These are phyloP conservation scores for Tetradesmus obliquus DNA, from an alignment of 139 green algal genomes.

Conservation along the genomic window DNA sequence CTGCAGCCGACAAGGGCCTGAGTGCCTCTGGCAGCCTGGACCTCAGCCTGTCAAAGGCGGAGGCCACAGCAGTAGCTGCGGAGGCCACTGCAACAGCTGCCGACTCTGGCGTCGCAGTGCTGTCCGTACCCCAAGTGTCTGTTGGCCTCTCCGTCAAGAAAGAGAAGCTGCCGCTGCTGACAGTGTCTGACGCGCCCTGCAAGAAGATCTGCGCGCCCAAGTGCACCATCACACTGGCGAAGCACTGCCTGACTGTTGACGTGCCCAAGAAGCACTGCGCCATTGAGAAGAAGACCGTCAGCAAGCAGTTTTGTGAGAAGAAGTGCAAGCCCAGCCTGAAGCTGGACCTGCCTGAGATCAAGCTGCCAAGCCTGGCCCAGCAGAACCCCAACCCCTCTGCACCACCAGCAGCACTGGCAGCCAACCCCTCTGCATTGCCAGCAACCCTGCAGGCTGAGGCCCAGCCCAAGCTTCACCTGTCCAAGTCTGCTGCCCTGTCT, in stretches of 20 bases:
- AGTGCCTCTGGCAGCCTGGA: not conserved
- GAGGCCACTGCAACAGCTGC: not conserved
- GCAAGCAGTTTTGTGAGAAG: not conserved
- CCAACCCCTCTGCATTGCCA: not conserved
- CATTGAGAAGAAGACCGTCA: slow-evolving; percentile 4
- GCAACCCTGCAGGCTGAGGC: not conserved
- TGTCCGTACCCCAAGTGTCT: not conserved
- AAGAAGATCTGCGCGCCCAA: slow-evolving; percentile 9
- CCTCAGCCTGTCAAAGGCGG: not conserved
- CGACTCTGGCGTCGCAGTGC: not conserved
- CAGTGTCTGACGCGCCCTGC: slow-evolving; percentile 21
- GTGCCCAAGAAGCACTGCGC: not conserved
- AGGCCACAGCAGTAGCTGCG: not conserved
- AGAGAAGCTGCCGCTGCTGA: not conserved
- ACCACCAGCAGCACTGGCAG: not conserved
- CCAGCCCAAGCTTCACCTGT: not conserved
- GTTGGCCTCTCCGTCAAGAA: slow-evolving; percentile 7
- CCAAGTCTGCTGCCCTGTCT: not conserved
- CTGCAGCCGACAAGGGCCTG: not conserved
- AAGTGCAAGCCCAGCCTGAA: not conserved
- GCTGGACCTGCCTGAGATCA: not conserved
- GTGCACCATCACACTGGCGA: slow-evolving; percentile 2
- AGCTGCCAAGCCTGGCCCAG: not conserved
- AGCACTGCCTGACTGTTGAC: not conserved
- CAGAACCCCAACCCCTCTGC: not conserved